Conservation (phyloP, 2,329 filamentous ascomycete species). For the Lecanicillium sp. region DNA sequence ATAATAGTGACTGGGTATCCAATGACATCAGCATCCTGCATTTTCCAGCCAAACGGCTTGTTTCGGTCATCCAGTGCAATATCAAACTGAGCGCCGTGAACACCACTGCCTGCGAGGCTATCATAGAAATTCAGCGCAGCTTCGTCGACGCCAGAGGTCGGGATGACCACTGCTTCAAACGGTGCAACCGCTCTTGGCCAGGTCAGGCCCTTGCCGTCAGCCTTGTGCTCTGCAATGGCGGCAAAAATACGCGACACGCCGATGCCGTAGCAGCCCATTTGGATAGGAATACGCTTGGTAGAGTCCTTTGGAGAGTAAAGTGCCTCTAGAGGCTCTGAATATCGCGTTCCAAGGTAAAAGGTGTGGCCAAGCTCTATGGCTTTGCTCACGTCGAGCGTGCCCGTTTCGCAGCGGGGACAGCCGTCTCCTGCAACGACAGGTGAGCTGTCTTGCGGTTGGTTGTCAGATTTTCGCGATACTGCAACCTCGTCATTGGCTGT, state of each 20-base stretch:
- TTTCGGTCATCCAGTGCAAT: slow-evolving; percentile 66
- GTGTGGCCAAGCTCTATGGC: slow-evolving; percentile 92
- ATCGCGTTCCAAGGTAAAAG: slow-evolving; percentile 86
- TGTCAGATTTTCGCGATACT: slow-evolving; percentile 16
- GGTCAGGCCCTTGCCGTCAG: slow-evolving; percentile 67
- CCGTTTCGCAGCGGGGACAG: slow-evolving; percentile 63
- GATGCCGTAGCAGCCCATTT: slow-evolving; percentile 97
- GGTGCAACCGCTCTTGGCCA: slow-evolving; percentile 87
- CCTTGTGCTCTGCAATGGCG: slow-evolving; percentile 69
- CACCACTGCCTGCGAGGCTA: slow-evolving; percentile 28
- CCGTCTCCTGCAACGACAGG: slow-evolving; percentile 53
- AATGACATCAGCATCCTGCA: slow-evolving; percentile 81
- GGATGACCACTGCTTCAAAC: slow-evolving; percentile 66
- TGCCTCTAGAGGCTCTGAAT: slow-evolving; percentile 68
- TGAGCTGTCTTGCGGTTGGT: no score
- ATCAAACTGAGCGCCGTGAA: slow-evolving; percentile 39
- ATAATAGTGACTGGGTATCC: slow-evolving; percentile 82
- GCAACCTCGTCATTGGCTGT: slow-evolving; percentile 86
- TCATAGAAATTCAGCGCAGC: slow-evolving; percentile 59
- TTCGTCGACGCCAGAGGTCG: slow-evolving; percentile 34
- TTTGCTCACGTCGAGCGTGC: slow-evolving; percentile 56
- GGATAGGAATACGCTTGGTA: slow-evolving; percentile 44
- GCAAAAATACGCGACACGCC: slow-evolving; percentile 87
- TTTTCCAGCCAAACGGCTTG: slow-evolving; percentile 69
- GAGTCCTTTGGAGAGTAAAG: slow-evolving; percentile 37